These are phyloP conservation scores for Cutaneotrichosporon sp. DNA, from an alignment of 1,284 basidiomycete species.

Conservation along the genomic window DNA sequence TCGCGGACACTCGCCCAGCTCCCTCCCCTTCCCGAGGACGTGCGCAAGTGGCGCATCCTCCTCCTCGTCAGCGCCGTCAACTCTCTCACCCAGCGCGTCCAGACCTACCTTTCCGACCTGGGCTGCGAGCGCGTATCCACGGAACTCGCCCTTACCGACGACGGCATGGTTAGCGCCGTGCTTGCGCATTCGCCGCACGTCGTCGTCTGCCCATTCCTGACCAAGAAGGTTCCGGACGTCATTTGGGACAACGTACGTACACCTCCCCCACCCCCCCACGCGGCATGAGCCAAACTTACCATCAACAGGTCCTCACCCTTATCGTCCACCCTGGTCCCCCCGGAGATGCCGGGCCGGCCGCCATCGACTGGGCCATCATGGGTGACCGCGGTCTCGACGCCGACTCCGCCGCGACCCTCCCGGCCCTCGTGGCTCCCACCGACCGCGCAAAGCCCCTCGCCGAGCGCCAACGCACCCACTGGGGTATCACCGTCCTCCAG, in stretches of 20 bases:
- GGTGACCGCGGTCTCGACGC: constrained; percentile 52
- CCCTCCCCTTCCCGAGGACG: constrained; percentile 24
- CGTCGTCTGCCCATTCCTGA: constrained; percentile 56
- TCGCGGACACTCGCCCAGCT: constrained; percentile 25
- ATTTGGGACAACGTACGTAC: constrained; percentile 50
- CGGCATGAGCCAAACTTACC: neutral
- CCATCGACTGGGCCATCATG: constrained; percentile 56
- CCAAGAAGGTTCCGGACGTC: constrained; percentile 53
- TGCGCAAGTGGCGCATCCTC: constrained; percentile 46
- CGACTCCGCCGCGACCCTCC: constrained; percentile 43
- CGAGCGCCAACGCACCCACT: constrained; percentile 45
- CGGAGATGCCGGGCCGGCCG: constrained; percentile 56
- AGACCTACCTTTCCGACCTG: constrained; percentile 47
- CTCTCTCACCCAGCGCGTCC: constrained; percentile 53
- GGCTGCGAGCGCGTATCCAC: constrained; percentile 52
- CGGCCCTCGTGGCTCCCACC: constrained; percentile 32
- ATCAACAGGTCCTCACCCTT: constrained; percentile 52
- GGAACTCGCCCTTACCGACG: constrained; percentile 53
- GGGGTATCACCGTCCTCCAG: constrained; percentile 56
- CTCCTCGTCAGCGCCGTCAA: constrained; percentile 56
- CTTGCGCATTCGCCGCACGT: constrained; percentile 52
- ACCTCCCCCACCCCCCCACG: neutral
- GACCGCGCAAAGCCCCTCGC: constrained; percentile 26
- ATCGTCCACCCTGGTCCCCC: constrained; percentile 58
- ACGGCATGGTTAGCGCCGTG: constrained; percentile 52